Conservation (phyloP, 2,329 filamentous ascomycete species). For the Xylaria sp. region DNA sequence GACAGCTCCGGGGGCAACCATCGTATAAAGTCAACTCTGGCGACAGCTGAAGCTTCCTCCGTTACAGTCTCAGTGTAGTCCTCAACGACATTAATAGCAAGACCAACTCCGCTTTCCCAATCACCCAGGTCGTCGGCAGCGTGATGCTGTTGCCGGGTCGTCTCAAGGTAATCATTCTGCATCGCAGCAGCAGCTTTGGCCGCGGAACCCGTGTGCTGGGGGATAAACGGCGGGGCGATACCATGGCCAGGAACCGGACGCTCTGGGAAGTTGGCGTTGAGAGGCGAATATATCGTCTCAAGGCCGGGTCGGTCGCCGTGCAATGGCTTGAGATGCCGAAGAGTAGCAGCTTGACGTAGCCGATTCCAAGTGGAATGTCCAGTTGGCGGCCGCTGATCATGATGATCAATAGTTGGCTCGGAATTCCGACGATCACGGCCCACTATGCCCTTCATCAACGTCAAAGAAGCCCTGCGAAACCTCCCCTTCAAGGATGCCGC, state of each 20-base stretch:
- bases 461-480: constrained; percentile 51
- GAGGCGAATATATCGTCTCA: constrained; percentile 36
- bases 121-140: constrained; percentile 50
- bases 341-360: constrained; percentile 47
- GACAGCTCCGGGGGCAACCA: constrained; percentile 53
- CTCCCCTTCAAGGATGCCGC: constrained; percentile 41
- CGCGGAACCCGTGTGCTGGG: constrained; percentile 53
- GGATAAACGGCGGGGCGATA: constrained; percentile 55
- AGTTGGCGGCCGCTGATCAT: constrained; percentile 38
- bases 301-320: constrained; percentile 38
- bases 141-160: constrained; percentile 37
- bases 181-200: constrained; percentile 57
- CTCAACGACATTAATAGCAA: constrained; percentile 38
- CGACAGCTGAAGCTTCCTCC: constrained; percentile 36
- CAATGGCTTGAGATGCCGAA: constrained; percentile 44
- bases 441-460: constrained; percentile 47
- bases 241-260: constrained; percentile 46
- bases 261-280: constrained; percentile 29
- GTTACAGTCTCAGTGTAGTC: constrained; percentile 31
- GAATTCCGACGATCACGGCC: constrained; percentile 38
- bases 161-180: constrained; percentile 47
- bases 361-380: constrained; percentile 48
- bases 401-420: constrained; percentile 26
- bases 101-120: constrained; percentile 60
- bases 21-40: constrained; percentile 53